Evolutionary conservation across 371 early-diverging fungal species (phyloP).

Genomic region (Mucor racemosus): DNA sequence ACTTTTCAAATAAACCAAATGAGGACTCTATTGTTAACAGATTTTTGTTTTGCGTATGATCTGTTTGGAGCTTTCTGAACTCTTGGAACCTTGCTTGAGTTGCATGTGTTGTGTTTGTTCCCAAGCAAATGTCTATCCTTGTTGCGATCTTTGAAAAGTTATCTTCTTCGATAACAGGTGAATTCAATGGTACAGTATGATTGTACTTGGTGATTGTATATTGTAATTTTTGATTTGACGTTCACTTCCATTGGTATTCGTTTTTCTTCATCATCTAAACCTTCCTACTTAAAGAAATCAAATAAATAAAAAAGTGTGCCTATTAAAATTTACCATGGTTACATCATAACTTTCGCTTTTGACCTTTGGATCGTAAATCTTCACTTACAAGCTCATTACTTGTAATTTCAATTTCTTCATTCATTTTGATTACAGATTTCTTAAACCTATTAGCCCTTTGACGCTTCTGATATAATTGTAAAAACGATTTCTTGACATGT

Average conservation of each 20-base stretch:
- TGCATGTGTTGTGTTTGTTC: slow-evolving; percentile 13
- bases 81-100: slow-evolving; percentile 15
- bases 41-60: slow-evolving; percentile 21
- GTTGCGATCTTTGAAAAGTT: neutral
- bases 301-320: slow-evolving; percentile 13
- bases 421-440: slow-evolving; percentile 5
- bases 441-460: slow-evolving; percentile 4
- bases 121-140: slow-evolving; percentile 16
- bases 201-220: slow-evolving; percentile 14
- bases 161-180: neutral
- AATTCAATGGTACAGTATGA: slow-evolving; percentile 7
- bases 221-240: slow-evolving; percentile 12
- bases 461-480: slow-evolving; percentile 12
- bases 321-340: slow-evolving; percentile 6
- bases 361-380: slow-evolving; percentile 14
- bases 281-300: slow-evolving; percentile 11
- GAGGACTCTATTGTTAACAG: slow-evolving; percentile 12
- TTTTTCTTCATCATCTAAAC: slow-evolving; percentile 8
- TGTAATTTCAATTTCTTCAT: slow-evolving; percentile 23
- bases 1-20: slow-evolving; percentile 14
- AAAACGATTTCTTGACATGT: slow-evolving; percentile 15
- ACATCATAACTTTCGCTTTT: slow-evolving; percentile 24
- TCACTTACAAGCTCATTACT: slow-evolving; percentile 23
- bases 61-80: slow-evolving; percentile 11
- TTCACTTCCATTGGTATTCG: slow-evolving; percentile 7